Percentiles rank a stretch among this genome's conserved stretches.
These are phyloP conservation scores for Stromatinia cepivora DNA, from an alignment of 2,329 filamentous ascomycete species.

Conservation along the genomic window DNA sequence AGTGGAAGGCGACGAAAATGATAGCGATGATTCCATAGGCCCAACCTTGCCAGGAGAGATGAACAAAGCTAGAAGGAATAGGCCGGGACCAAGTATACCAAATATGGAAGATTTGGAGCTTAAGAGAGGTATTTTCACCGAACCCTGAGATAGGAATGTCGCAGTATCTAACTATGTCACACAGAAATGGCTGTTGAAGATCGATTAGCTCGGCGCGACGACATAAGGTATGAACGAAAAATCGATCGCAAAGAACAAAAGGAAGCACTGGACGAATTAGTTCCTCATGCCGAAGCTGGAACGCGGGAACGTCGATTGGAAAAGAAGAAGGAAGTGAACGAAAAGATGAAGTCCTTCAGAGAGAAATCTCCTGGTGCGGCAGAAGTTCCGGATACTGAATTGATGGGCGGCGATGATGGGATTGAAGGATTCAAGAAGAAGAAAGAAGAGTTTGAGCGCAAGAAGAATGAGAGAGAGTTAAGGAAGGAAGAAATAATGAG, in stretches of 20 bases:
- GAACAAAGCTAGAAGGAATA: slow-evolving; percentile 34
- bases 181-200: slow-evolving; percentile 49
- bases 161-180: slow-evolving; percentile 22
- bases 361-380: slow-evolving; percentile 63
- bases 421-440: slow-evolving; percentile 68
- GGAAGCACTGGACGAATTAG: slow-evolving; percentile 75
- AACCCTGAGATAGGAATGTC: neutral
- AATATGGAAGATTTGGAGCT: slow-evolving; percentile 71
- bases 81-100: slow-evolving; percentile 63
- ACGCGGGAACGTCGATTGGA: slow-evolving; percentile 82
- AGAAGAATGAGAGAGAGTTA: slow-evolving; percentile 82
- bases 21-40: slow-evolving; percentile 46
- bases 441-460: slow-evolving; percentile 64
- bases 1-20: slow-evolving; percentile 27
- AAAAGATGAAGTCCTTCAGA: slow-evolving; percentile 71
- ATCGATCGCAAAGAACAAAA: slow-evolving; percentile 66
- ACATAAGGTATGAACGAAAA: slow-evolving; percentile 62
- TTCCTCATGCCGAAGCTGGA: slow-evolving; percentile 78
- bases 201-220: slow-evolving; percentile 47
- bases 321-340: slow-evolving; percentile 73
- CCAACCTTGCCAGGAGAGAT: slow-evolving; percentile 48
- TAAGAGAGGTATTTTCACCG: slow-evolving; percentile 46
- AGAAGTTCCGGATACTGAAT: slow-evolving; percentile 69
- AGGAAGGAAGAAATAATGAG: slow-evolving; percentile 77
- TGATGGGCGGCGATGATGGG: slow-evolving; percentile 71